Base-by-base conservation (phyloP, 257 asterid species). In the Plantago elongata region DNA sequence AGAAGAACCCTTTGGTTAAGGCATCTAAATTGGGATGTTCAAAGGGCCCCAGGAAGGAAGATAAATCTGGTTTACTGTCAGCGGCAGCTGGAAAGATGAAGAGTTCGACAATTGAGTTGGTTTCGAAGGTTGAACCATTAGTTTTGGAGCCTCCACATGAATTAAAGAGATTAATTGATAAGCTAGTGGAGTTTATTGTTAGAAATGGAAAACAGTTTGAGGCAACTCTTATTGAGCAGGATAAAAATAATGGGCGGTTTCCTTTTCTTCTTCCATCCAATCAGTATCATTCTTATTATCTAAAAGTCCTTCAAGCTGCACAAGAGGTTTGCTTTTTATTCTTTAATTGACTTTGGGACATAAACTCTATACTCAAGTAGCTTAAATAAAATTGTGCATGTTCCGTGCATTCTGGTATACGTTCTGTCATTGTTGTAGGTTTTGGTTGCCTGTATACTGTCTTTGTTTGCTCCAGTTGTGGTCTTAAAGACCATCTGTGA, bases 151-250 rank as follows among this genome's bases (percentile, higher is more conserved):
- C 97, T 60, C 88, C 96, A 22, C 79, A 86, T 65, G 97, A 87
- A 50, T 11, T 89, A 22, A 87, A 77, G 84, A 87, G 75, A 72
- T 63, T 84, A 76, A 78, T 93, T 48, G 87, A 82, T 42, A 89
- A 85, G 80, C 74, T 93, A 63, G 94, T 87, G 65, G 95, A 93
- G 62, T 84, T 83, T 76, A 77, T 89, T 38, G 37, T 72, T 66
- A 83, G 84, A 76, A 84, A 93, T 57, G 96, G 96, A 65, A 83
- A 78, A 77, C 88, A 81, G 73, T 93, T 93, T 80, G 99, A 87
- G 76, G 75, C 82, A 44, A 70, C 91, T 55, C 83, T 93, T 54
- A 70, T 85, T 54, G 97, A 93, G 69, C 96, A 89, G 73, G 96
- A 89, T 63, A 60, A 73, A 45, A 74, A 80, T 73, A 89, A 76